phyloP scores from a whole-genome alignment of 352 stramenopile species.

The Plasmopara halstedii region DNA sequence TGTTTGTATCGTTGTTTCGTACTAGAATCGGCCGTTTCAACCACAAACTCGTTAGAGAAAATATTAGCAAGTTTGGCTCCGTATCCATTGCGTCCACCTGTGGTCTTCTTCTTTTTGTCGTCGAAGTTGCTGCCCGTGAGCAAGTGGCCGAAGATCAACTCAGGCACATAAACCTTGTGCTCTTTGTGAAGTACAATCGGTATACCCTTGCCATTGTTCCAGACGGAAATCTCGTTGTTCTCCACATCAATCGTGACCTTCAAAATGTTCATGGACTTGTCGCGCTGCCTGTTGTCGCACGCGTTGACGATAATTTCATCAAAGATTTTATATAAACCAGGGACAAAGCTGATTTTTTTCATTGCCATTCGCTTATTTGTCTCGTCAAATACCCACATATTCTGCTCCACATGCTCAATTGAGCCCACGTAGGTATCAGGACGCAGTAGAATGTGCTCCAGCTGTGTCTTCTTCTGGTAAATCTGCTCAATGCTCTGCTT shows the following conservation, averaged over 20 bases:
- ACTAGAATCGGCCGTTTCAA: slow-evolving; percentile 95
- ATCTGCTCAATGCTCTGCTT: slow-evolving; percentile 86
- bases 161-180: slow-evolving; percentile 96
- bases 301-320: slow-evolving; percentile 99
- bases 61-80: slow-evolving; percentile 99
- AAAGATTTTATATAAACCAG: slow-evolving; percentile 98
- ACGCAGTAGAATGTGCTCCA: slow-evolving; percentile 97
- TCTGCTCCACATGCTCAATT: slow-evolving; percentile 89
- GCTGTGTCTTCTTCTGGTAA: slow-evolving; percentile 97
- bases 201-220: slow-evolving; percentile 98
- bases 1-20: slow-evolving; percentile 92
- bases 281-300: slow-evolving; percentile 99
- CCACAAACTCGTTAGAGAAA: slow-evolving; percentile 98
- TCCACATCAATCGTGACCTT: slow-evolving; percentile 93
- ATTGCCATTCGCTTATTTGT: slow-evolving; percentile 88
- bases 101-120: slow-evolving; percentile 94
- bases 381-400: slow-evolving; percentile 90
- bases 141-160: slow-evolving; percentile 97
- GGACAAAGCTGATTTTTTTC: slow-evolving; percentile 92
- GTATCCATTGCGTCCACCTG: slow-evolving; percentile 95
- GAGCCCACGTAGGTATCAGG: slow-evolving; percentile 98
- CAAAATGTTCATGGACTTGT: slow-evolving; percentile 91
- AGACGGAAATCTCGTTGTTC: slow-evolving; percentile 92
- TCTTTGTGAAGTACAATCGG: slow-evolving; percentile 95
- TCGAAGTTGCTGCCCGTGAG: slow-evolving; percentile 98